Conservation (phyloP, 345 rosid species). For the Ceriops zippeliana region DNA sequence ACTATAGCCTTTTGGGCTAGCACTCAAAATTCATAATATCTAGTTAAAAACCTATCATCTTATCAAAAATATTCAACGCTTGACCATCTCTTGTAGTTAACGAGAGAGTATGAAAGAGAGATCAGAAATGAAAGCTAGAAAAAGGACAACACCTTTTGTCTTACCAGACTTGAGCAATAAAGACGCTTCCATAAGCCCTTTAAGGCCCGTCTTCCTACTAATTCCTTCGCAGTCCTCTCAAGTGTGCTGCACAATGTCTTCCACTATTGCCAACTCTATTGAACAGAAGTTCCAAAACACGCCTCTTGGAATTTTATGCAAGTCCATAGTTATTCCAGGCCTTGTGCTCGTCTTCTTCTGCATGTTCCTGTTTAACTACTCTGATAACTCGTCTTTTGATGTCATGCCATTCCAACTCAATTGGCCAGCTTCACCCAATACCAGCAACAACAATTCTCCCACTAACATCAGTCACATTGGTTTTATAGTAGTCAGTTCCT, state of each 20-base stretch:
- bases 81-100: no score
- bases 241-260: background rate
- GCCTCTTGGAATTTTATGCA: background rate
- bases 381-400: background rate
- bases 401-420: background rate
- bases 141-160: no score
- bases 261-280: background rate
- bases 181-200: no score
- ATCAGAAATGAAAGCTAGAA: no score
- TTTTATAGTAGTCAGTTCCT: conserved; percentile 12
- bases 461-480: conserved; percentile 20
- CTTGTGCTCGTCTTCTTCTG: conserved; percentile 13
- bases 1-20: no score
- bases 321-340: conserved; percentile 7
- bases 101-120: no score
- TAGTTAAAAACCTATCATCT: background rate
- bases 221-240: no score
- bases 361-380: background rate
- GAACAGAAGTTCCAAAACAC: background rate
- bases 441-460: background rate
- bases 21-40: no score
- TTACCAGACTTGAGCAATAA: no score
- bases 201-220: no score
- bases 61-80: no score
- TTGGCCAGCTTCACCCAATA: background rate